Conservation (phyloP, 768 basidiomycete genomes). For the Galerina marginata region DNA sequence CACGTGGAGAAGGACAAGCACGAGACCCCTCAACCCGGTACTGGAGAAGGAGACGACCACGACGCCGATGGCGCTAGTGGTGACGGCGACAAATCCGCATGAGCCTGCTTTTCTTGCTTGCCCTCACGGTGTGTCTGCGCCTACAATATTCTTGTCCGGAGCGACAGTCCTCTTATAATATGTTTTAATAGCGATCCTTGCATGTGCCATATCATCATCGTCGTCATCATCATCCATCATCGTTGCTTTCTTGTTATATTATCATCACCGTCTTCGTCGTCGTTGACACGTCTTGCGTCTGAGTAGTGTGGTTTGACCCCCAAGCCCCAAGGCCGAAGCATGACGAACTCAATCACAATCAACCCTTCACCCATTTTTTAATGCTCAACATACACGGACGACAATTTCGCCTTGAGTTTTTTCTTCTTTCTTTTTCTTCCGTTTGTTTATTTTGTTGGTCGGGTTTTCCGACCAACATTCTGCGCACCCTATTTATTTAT, state of each 20-base stretch:
- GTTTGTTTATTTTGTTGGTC: too few relatives aligned
- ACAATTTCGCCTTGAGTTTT: too few relatives aligned
- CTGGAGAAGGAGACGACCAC: neutral
- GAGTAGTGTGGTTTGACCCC: too few relatives aligned
- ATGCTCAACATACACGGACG: too few relatives aligned
- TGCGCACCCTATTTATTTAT: constrained; percentile 4
- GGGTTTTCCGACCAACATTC: neutral
- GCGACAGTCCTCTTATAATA: constrained; percentile 1
- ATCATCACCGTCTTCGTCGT: neutral
- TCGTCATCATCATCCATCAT: neutral
- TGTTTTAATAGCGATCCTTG: constrained; percentile 1
- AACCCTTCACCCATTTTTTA: too few relatives aligned
- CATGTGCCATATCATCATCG: neutral
- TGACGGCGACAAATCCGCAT: constrained; percentile 9
- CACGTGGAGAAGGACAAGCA: neutral
- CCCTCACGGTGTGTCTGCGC: constrained; percentile 13
- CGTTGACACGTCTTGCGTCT: too few relatives aligned
- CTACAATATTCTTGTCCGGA: neutral
- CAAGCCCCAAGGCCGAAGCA: too few relatives aligned
- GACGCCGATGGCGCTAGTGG: neutral
- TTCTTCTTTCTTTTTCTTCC: too few relatives aligned
- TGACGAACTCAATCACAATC: too few relatives aligned
- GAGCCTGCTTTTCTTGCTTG: constrained; percentile 12
- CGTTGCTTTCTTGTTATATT: neutral
- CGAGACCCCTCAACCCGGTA: neutral